These are phyloP conservation scores for Gremmenia infestans DNA, from an alignment of 2,329 filamentous ascomycete genomes.

Conservation along the genomic window DNA sequence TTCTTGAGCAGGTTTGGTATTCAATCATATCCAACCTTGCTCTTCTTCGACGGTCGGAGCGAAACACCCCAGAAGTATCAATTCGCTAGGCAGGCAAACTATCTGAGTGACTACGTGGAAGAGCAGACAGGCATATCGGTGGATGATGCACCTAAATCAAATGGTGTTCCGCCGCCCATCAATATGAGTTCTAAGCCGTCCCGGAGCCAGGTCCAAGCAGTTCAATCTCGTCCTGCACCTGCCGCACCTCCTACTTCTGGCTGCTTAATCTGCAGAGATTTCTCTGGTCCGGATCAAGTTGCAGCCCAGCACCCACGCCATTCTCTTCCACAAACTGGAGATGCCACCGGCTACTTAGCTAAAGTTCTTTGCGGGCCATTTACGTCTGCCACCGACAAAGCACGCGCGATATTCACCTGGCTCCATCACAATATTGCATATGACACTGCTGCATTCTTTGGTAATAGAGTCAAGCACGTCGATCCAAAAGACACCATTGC, in stretches of 20 bases:
- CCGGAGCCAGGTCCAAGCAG: constrained; percentile 45
- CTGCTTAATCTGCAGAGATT: constrained; percentile 87
- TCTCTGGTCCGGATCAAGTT: constrained; percentile 72
- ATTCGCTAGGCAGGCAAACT: constrained; percentile 14
- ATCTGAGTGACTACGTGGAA: constrained; percentile 23
- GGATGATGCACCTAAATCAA: constrained; percentile 17
- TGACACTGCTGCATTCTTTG: constrained; percentile 75
- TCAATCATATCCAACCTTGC: constrained; percentile 86
- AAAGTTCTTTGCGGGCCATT: constrained; percentile 75
- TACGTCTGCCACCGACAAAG: constrained; percentile 80
- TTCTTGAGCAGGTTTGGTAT: constrained; percentile 70
- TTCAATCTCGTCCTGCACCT: constrained; percentile 21
- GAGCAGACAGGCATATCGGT: constrained; percentile 22
- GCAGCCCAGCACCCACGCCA: constrained; percentile 71
- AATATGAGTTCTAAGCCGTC: constrained; percentile 28
- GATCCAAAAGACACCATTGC: constrained; percentile 70
- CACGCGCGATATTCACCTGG: constrained; percentile 90
- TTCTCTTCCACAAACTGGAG: constrained; percentile 55
- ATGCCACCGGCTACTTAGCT: constrained; percentile 70
- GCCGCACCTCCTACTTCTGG: constrained; percentile 27
- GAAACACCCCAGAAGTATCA: constrained; percentile 20
- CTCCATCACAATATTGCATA: constrained; percentile 90
- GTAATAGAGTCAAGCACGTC: constrained; percentile 58
- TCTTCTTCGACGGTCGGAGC: constrained; percentile 62
- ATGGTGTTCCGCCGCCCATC: constrained; percentile 27